phyloP scores from a whole-genome alignment of 495 filamentous ascomycete species.

The Hypoxylon perforatum region DNA sequence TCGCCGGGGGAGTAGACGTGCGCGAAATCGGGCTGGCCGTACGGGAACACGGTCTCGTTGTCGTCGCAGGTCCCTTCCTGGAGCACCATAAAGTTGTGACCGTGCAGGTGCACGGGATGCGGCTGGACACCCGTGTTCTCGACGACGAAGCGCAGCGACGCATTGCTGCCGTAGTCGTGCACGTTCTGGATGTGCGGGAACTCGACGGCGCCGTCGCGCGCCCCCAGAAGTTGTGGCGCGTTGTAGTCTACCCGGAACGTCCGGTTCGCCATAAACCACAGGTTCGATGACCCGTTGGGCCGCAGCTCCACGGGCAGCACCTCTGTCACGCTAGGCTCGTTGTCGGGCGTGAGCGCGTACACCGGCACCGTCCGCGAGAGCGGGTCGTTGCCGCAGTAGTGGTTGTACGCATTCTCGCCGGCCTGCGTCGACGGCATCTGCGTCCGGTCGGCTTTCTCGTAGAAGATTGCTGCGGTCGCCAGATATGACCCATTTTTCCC shows the following conservation, averaged over 20 bases:
- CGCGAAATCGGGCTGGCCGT: constrained; percentile 13
- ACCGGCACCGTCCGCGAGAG: constrained; percentile 60
- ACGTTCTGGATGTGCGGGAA: constrained; percentile 65
- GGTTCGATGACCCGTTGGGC: constrained; percentile 59
- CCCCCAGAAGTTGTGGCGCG: constrained; percentile 62
- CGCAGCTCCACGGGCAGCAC: constrained; percentile 60
- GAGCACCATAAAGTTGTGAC: constrained; percentile 68
- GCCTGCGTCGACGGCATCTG: constrained; percentile 46
- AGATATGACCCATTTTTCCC: constrained; percentile 46
- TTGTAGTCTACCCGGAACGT: constrained; percentile 70
- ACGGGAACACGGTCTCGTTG: constrained; percentile 29
- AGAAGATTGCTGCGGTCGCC: constrained; percentile 60
- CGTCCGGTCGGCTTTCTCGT: constrained; percentile 47
- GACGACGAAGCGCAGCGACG: constrained; percentile 62
- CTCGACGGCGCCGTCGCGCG: constrained; percentile 60
- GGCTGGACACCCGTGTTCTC: constrained; percentile 44
- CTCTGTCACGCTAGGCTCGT: constrained; percentile 57
- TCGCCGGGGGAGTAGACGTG: constrained; percentile 18
- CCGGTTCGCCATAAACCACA: constrained; percentile 65
- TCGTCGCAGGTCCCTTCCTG: constrained; percentile 47
- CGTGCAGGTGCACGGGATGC: constrained; percentile 69
- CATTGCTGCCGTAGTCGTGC: constrained; percentile 63
- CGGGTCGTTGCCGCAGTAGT: constrained; percentile 58
- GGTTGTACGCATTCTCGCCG: constrained; percentile 49
- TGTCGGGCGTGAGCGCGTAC: constrained; percentile 59